These are phyloP conservation scores for Debaryomyces sp. DNA, from an alignment of 1,139 yeast genomes.

Conservation along the genomic window DNA sequence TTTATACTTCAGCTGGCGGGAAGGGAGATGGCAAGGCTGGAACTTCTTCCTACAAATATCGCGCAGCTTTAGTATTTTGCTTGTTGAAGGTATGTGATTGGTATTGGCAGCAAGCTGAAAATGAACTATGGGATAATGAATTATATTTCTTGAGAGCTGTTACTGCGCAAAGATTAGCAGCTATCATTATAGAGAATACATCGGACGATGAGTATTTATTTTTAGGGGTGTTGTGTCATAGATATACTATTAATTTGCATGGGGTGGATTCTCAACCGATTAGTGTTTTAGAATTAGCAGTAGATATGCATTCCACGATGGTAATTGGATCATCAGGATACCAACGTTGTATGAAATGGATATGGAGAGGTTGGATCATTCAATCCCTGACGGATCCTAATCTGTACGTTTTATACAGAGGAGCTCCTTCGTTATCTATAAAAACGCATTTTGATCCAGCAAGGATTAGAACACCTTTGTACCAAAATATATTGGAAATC, in stretches of 20 bases:
- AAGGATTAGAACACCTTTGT: conserved; percentile 79
- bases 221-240: conserved; percentile 74
- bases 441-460: conserved; percentile 79
- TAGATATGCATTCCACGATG: conserved; percentile 79
- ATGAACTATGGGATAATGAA: conserved; percentile 69
- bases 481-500: conserved; percentile 76
- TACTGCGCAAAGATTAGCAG: conserved; percentile 75
- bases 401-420: conserved; percentile 65
- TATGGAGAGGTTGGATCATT: conserved; percentile 92
- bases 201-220: conserved; percentile 66
- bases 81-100: conserved; percentile 76
- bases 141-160: conserved; percentile 61
- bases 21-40: conserved; percentile 61
- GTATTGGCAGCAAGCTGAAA: conserved; percentile 64
- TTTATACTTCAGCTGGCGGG: conserved; percentile 82
- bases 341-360: conserved; percentile 85
- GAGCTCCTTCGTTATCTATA: conserved; percentile 58
- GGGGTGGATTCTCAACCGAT: conserved; percentile 64
- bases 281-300: conserved; percentile 81
- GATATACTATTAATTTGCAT: conserved; percentile 67
- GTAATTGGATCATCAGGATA: conserved; percentile 80
- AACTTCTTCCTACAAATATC: conserved; percentile 61
- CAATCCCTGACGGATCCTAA: conserved; percentile 75
- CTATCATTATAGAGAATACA: conserved; percentile 63
- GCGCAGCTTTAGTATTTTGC: conserved; percentile 69